phyloP scores from a whole-genome alignment of 2,329 filamentous ascomycete genomes.

The Trichoderma sp. region DNA sequence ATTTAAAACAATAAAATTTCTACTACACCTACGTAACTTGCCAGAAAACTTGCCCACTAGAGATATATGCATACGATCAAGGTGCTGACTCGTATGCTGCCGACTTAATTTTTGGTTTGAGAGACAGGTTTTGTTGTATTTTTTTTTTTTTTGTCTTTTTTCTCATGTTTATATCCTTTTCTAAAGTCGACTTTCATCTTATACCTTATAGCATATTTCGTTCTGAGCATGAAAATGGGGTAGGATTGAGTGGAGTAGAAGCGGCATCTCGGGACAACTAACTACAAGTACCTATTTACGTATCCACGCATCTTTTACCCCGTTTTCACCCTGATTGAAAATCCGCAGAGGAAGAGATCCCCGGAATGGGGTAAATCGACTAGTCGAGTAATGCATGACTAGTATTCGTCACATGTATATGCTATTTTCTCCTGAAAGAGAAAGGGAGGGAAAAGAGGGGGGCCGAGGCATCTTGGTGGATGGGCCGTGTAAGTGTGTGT shows the following conservation, averaged over 20 bases:
- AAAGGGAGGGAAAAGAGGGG: neutral
- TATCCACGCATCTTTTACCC: neutral
- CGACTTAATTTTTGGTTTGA: no score
- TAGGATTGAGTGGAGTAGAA: neutral
- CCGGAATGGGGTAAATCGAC: neutral
- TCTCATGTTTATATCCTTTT: no score
- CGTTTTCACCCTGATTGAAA: neutral
- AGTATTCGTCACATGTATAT: neutral
- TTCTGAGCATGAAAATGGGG: neutral
- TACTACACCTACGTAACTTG: no score
- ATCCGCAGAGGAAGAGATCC: neutral
- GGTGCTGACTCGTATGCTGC: no score
- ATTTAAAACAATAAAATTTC: no score
- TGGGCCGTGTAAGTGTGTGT: neutral
- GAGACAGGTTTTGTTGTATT: neutral
- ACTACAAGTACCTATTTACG: neutral
- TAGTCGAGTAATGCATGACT: neutral
- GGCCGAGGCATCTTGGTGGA: neutral
- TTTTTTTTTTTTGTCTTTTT: no score
- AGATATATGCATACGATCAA: no score
- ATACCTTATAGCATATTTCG: no score
- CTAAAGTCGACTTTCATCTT: no score
- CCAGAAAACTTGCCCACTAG: no score
- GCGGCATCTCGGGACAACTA: neutral
- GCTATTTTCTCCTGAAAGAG: neutral